Base-by-base conservation (phyloP, 2,329 filamentous ascomycete species). In the Talaromyces verruculosus region DNA sequence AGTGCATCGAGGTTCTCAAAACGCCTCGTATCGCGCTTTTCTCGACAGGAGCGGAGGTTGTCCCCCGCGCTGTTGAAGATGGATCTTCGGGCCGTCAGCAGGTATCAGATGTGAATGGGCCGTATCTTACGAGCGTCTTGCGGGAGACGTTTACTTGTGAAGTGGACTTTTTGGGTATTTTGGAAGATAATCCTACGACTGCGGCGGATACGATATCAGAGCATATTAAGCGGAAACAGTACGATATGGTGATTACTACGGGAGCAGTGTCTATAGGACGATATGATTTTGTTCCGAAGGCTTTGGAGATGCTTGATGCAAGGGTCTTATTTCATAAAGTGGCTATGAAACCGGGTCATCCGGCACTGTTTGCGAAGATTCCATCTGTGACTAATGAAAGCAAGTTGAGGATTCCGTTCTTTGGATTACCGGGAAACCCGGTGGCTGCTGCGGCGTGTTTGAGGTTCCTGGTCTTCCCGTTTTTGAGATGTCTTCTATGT, bases 341-440 rank as follows among this genome's bases (percentile, higher is more conserved):
- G 25, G 69, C 65, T 11, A 74, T 77, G n/a, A 66, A 70, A 11
- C 74, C 75, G 15, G 75, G 75, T 1, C 73, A 72, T 65, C 74
- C 74, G 0, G 71, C 70, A 1, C 66, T 76, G 13, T 75, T 76
- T 57, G 73, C 72, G 0, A 68, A 63, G 15, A 35, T 76, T 39
- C 19, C 41, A 25, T 39, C 30, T 7, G 5, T 35, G 28, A 49
- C 1, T 11, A 11, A 13, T 13, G 30, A 35, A 17, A 2, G 28
- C 10, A 28, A 33, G 22, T 37, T n/a, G 15, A n/a, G 39, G 5
- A 69, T 67, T 13, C 68, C 69, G 17, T 73, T 75, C 49, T 75
- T 75, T 65, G 72, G 73, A 0, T 63, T 75, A 3, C 73, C 73
- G 1, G 72, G 72, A 11, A 72, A 74, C 61, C 71, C 72, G 2